Conservation (phyloP, 1,284 basidiomycete species). For the Ustilago nuda region DNA sequence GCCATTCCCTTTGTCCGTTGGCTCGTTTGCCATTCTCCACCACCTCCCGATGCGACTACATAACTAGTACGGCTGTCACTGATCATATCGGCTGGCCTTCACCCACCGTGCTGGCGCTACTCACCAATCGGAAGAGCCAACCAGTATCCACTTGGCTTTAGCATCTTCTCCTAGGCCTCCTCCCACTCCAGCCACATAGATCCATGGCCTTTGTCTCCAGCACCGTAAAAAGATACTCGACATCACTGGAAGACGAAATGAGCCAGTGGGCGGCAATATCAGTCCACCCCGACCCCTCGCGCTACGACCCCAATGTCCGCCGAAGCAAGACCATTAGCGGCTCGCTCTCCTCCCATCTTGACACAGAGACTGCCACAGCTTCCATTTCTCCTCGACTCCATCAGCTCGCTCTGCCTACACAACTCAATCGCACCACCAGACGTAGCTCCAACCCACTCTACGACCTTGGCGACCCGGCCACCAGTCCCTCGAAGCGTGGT, state of each 20-base stretch:
- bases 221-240: not conserved
- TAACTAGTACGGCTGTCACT: not conserved
- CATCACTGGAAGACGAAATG: slow-evolving; percentile 18
- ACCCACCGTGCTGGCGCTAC: not conserved
- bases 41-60: not conserved
- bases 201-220: slow-evolving; percentile 1
- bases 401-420: slow-evolving; percentile 21
- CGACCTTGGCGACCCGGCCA: slow-evolving; percentile 17
- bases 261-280: slow-evolving; percentile 14
- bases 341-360: slow-evolving; percentile 6
- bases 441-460: not conserved
- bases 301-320: slow-evolving; percentile 16
- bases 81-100: not conserved
- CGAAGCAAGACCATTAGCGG: slow-evolving; percentile 37
- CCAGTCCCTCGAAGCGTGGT: slow-evolving; percentile 38
- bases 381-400: not conserved
- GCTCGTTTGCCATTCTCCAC: not conserved
- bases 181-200: not conserved
- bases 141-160: not conserved
- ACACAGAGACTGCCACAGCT: not conserved
- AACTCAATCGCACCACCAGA: slow-evolving; percentile 4
- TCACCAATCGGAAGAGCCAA: not conserved
- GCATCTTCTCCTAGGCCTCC: not conserved
- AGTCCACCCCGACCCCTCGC: slow-evolving; percentile 14
- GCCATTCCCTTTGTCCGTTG: slow-evolving; percentile 2